Percentiles rank a stretch among this genome's conserved stretches.
Conservation (phyloP, 202 grass and related monocot species). For the Thinopyrum obtusiflorum region DNA sequence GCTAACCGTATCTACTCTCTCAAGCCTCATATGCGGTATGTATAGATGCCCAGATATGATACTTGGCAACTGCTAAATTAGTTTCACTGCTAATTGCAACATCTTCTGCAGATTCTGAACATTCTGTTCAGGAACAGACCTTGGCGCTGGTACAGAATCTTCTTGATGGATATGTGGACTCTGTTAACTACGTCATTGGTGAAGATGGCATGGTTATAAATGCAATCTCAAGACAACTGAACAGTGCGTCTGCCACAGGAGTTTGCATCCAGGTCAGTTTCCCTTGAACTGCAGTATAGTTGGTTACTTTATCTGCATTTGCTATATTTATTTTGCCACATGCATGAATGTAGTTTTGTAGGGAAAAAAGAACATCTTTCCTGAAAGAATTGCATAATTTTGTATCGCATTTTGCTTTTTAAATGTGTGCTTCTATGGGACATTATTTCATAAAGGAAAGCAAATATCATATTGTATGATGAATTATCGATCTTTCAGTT, state of each 20-base stretch:
- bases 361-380: constrained; percentile 8
- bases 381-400: not conserved
- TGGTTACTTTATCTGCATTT: not conserved
- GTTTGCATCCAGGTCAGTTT: constrained; percentile 79
- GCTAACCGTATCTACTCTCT: constrained; percentile 60
- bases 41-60: constrained; percentile 15
- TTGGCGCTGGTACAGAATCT: constrained; percentile 84
- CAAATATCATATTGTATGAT: not conserved
- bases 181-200: constrained; percentile 59
- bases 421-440: not conserved
- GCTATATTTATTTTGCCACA: not conserved
- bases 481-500: constrained; percentile 14
- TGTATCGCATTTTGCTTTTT: constrained; percentile 2
- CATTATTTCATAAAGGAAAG: not conserved
- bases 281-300: constrained; percentile 16
- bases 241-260: constrained; percentile 43
- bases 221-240: constrained; percentile 78
- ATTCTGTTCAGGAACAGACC: constrained; percentile 85
- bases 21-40: constrained; percentile 87
- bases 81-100: constrained; percentile 34
- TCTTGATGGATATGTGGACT: constrained; percentile 65
- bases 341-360: not conserved
- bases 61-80: not conserved
- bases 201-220: constrained; percentile 64
- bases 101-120: constrained; percentile 77